phyloP scores from a whole-genome alignment of 2,329 filamentous ascomycete species.

The Lecanoromycetidae sp. region DNA sequence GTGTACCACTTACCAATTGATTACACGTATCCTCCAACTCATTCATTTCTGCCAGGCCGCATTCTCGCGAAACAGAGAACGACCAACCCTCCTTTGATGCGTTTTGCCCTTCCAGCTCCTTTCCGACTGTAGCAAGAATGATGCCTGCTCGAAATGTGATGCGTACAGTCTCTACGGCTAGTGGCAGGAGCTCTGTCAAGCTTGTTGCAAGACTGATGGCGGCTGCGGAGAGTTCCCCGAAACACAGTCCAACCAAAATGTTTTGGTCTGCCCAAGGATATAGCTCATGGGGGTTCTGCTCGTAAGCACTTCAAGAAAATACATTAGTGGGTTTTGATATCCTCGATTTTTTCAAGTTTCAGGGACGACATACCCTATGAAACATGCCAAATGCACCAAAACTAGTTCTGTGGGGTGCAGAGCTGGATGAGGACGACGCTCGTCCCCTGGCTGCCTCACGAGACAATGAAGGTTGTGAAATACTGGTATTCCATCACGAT shows the following conservation, averaged over 20 bases:
- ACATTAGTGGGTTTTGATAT: too few species aligned
- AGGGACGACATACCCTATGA: background rate
- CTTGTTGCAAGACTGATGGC: background rate
- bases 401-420: background rate
- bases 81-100: background rate
- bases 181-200: background rate
- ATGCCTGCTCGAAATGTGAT: conserved; percentile 3
- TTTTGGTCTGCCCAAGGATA: background rate
- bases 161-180: conserved; percentile 5
- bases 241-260: conserved; percentile 3
- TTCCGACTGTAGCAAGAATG: background rate
- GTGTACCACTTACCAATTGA: background rate
- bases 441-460: background rate
- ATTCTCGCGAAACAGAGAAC: background rate
- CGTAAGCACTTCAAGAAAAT: background rate
- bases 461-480: background rate
- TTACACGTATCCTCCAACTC: background rate
- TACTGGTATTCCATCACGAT: background rate
- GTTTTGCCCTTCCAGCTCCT: background rate
- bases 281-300: background rate
- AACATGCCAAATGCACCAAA: background rate
- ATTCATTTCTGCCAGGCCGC: background rate
- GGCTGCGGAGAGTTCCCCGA: conserved; percentile 2
- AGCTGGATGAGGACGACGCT: background rate
- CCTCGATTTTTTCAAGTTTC: background rate